Percentiles rank a stretch among this genome's conserved stretches.
Conservation (phyloP, 495 filamentous ascomycete genomes). For the Pseudoneurospora amorphoporcata region DNA sequence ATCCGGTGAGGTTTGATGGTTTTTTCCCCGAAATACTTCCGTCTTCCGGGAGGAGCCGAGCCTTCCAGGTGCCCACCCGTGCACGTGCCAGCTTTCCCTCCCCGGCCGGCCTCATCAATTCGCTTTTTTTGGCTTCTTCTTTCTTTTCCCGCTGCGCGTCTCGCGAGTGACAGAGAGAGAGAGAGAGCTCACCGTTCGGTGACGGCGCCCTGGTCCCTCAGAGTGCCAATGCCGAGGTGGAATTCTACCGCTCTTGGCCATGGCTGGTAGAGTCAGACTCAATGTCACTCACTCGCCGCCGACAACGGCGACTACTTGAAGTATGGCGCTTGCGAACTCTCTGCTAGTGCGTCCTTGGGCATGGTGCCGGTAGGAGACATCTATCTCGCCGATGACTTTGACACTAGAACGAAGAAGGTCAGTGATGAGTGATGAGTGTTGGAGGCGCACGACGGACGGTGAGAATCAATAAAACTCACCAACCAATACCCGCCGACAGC, state of each 20-base stretch:
- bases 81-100: not conserved
- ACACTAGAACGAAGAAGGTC: not conserved
- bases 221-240: not conserved
- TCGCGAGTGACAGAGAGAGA: not conserved
- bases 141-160: not conserved
- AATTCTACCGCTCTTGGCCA: not conserved
- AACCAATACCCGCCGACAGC: not conserved
- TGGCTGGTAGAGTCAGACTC: not conserved
- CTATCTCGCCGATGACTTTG: not conserved
- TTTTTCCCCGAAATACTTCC: not conserved
- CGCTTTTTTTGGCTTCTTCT: not conserved
- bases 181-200: no score
- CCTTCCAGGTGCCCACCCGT: not conserved
- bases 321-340: not conserved
- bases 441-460: not conserved
- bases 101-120: not conserved
- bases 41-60: not conserved
- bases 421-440: not conserved
- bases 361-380: not conserved
- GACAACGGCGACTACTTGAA: not conserved
- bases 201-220: not conserved
- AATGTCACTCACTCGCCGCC: not conserved
- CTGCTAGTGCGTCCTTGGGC: not conserved
- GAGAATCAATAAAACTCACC: not conserved
- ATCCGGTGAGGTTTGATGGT: not conserved